Conservation (phyloP, 108 stramenopile species). For the Skeletonema tropicum region DNA sequence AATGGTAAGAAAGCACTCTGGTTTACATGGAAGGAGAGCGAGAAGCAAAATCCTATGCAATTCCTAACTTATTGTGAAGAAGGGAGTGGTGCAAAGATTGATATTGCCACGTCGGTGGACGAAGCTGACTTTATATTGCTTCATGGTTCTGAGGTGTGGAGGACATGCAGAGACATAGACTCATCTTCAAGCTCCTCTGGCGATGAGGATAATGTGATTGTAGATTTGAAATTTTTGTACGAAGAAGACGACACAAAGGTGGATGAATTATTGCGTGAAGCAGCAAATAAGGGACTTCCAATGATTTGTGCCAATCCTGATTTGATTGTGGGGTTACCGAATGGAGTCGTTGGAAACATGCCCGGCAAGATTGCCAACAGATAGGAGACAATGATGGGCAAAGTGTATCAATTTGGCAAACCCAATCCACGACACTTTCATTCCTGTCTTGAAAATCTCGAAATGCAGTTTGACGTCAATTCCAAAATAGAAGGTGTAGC, state of each 20-base stretch:
- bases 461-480: constrained; percentile 14
- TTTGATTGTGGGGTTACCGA: constrained; percentile 58
- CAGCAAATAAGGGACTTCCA: constrained; percentile 56
- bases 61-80: constrained; percentile 64
- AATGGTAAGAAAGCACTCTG: constrained; percentile 53
- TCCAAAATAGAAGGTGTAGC: constrained; percentile 42
- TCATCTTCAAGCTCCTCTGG: constrained; percentile 1
- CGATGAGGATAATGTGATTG: constrained; percentile 12
- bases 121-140: constrained; percentile 79
- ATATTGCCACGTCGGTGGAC: constrained; percentile 46
- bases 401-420: constrained; percentile 71
- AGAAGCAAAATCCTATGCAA: constrained; percentile 45
- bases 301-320: constrained; percentile 88
- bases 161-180: constrained; percentile 27
- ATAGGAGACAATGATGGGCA: constrained; percentile 56
- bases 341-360: constrained; percentile 68
- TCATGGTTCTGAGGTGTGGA: constrained; percentile 70
- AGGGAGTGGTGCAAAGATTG: constrained; percentile 28
- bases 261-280: constrained; percentile 52
- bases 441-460: constrained; percentile 57
- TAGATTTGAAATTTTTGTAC: constrained; percentile 37
- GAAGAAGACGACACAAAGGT: constrained; percentile 42
- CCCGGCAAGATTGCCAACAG: constrained; percentile 73
- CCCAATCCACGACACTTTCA: constrained; percentile 70
- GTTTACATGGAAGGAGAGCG: constrained; percentile 68